Percentiles rank a stretch among this genome's conserved stretches.
Conservation (phyloP, 495 filamentous ascomycete species). For the Neurospora sp. region DNA sequence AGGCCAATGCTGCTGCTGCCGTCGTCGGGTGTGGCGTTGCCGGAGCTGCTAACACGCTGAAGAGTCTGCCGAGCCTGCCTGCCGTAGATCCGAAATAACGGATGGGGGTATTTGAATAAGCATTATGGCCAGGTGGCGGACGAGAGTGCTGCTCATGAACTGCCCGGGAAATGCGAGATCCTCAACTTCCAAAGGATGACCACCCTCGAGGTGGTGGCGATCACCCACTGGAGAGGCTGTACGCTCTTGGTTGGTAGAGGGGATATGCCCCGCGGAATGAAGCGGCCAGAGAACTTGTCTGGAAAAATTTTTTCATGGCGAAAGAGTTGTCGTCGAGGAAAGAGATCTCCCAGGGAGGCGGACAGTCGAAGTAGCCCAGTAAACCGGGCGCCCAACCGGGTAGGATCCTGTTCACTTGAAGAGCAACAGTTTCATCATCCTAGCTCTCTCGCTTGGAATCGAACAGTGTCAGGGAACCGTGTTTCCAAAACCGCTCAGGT, state of each 20-base stretch:
- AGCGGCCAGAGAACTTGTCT: too few species aligned
- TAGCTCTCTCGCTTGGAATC: slow-evolving; percentile 12
- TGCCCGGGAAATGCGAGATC: background rate
- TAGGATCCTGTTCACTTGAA: slow-evolving; percentile 24
- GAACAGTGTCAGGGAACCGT: slow-evolving; percentile 15
- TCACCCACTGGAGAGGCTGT: too few species aligned
- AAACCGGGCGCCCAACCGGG: slow-evolving; percentile 15
- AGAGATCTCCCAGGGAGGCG: too few species aligned
- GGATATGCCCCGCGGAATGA: too few species aligned
- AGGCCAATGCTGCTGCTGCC: background rate
- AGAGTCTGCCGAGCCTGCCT: slow-evolving; percentile 20
- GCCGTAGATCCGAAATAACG: slow-evolving; percentile 15
- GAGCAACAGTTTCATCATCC: slow-evolving; percentile 1
- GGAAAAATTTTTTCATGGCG: background rate
- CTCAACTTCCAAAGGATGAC: too few species aligned
- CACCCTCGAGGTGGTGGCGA: too few species aligned
- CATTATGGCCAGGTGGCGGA: background rate
- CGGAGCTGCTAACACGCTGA: slow-evolving; percentile 26
- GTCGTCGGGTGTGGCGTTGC: background rate
- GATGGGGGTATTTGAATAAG: background rate
- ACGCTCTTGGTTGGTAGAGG: too few species aligned
- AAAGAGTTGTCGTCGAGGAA: background rate
- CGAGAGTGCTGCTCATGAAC: background rate
- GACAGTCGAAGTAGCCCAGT: too few species aligned
- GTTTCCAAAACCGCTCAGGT: background rate